Evolutionary conservation across 768 basidiomycete species (phyloP).

Genomic region (Boletus edulis): DNA sequence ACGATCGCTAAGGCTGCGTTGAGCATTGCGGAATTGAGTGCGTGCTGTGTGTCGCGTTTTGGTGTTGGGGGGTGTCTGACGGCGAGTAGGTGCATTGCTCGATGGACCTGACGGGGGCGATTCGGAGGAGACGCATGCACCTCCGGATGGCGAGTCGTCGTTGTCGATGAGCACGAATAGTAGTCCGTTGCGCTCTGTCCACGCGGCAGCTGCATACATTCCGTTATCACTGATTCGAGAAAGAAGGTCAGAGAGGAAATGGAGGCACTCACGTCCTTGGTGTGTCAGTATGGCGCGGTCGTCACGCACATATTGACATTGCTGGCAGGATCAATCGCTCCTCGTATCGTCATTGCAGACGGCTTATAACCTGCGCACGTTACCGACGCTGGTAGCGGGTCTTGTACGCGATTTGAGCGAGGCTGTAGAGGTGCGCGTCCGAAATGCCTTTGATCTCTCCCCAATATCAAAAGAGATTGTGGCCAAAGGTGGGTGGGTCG

Average conservation of each 20-base stretch:
- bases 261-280: conserved; percentile 76
- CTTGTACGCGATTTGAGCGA: too few species aligned
- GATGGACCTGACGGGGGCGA: conserved; percentile 36
- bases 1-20: conserved; percentile 92
- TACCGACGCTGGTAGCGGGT: too few species aligned
- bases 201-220: conserved; percentile 66
- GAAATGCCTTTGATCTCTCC: too few species aligned
- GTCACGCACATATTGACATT: too few species aligned
- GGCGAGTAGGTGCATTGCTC: conserved; percentile 45
- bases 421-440: too few species aligned
- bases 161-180: conserved; percentile 20
- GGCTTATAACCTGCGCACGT: conserved; percentile 90
- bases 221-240: conserved; percentile 69
- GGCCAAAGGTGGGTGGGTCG: too few species aligned
- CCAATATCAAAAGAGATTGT: too few species aligned
- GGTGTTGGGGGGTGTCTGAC: not conserved
- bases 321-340: conserved; percentile 76
- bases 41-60: conserved; percentile 24
- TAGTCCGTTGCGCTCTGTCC: conserved; percentile 70
- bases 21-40: conserved; percentile 87
- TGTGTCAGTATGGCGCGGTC: conserved; percentile 23
- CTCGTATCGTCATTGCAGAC: conserved; percentile 95
- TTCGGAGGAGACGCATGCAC: not conserved
- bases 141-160: conserved; percentile 8
- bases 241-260: conserved; percentile 76